phyloP scores from a whole-genome alignment of 352 stramenopile species.

The Globisporangium takayamanum region DNA sequence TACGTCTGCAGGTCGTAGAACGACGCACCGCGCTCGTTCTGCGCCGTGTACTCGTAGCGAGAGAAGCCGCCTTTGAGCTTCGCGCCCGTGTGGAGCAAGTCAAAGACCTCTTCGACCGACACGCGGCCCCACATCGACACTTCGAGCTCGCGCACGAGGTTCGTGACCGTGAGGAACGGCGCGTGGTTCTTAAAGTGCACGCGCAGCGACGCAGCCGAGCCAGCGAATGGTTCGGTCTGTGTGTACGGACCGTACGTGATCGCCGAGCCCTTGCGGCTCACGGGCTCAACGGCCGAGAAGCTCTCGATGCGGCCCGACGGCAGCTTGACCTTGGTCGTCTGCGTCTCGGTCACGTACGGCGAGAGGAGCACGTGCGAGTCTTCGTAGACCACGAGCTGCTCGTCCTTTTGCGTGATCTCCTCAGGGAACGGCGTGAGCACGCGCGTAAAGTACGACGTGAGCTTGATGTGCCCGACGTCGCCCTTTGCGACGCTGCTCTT shows the following conservation, averaged over 20 bases:
- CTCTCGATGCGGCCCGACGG: conserved; percentile 66
- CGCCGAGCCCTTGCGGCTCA: conserved; percentile 61
- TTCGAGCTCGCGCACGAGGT: conserved; percentile 82
- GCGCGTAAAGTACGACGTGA: conserved; percentile 74
- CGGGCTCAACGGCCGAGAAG: conserved; percentile 49
- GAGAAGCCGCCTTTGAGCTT: conserved; percentile 84
- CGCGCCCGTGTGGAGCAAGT: conserved; percentile 80
- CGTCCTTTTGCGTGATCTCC: conserved; percentile 73
- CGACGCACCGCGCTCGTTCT: conserved; percentile 56
- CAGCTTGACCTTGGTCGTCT: conserved; percentile 85
- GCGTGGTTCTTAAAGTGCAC: conserved; percentile 86
- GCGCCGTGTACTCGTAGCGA: conserved; percentile 76
- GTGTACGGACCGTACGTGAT: conserved; percentile 78
- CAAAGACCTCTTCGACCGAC: conserved; percentile 84
- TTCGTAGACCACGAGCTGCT: conserved; percentile 82
- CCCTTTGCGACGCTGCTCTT: conserved; percentile 48
- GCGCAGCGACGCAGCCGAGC: conserved; percentile 26
- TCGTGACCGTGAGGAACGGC: conserved; percentile 82
- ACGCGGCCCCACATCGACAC: conserved; percentile 89
- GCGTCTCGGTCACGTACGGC: conserved; percentile 68
- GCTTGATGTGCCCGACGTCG: conserved; percentile 53
- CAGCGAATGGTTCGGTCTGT: conserved; percentile 43
- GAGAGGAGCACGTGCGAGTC: conserved; percentile 59
- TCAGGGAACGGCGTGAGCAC: conserved; percentile 72
- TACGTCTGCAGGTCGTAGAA: conserved; percentile 69